Percentiles rank a stretch among this genome's conserved stretches.
phyloP scores from a whole-genome alignment of 306 rosid species.

The Rosa persica region DNA sequence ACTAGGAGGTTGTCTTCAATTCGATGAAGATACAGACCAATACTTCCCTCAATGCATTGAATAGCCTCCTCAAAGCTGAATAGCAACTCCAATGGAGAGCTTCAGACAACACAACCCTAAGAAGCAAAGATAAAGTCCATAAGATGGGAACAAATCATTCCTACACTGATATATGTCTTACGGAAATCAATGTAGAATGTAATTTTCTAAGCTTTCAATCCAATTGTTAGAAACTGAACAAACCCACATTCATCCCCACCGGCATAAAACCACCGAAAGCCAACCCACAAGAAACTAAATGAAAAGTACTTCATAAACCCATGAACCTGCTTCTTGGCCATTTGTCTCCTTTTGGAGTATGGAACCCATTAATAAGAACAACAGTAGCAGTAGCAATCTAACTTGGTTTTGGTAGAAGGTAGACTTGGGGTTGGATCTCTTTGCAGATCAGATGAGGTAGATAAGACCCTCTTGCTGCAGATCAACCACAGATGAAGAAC shows the following conservation, averaged over 20 bases:
- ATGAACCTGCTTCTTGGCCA: conserved; percentile 92
- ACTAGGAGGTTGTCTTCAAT: no score
- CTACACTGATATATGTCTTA: conserved; percentile 97
- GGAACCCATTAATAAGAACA: conserved; percentile 94
- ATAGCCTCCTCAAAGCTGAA: no score
- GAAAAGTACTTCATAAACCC: conserved; percentile 80
- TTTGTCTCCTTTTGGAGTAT: conserved; percentile 81
- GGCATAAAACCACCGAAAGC: conserved; percentile 87
- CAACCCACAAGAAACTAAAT: conserved; percentile 80
- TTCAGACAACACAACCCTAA: conserved; percentile 88
- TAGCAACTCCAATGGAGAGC: no score
- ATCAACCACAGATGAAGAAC: no score
- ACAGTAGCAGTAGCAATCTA: no score
- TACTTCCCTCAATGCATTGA: no score
- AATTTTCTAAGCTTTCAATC: conserved; percentile 77
- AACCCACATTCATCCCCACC: conserved; percentile 90
- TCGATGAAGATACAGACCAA: no score
- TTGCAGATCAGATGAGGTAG: no score
- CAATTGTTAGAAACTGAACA: conserved; percentile 87
- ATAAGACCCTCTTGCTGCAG: no score
- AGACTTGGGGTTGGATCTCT: no score
- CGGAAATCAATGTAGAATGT: conserved; percentile 94
- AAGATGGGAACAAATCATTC: conserved; percentile 96
- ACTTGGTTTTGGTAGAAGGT: no score
- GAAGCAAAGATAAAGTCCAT: conserved; percentile 87